Evolutionary conservation across 495 filamentous ascomycete species (phyloP), one percentile per base, ranked within the genome.

Genomic region (Tuber melanosporum): DNA sequence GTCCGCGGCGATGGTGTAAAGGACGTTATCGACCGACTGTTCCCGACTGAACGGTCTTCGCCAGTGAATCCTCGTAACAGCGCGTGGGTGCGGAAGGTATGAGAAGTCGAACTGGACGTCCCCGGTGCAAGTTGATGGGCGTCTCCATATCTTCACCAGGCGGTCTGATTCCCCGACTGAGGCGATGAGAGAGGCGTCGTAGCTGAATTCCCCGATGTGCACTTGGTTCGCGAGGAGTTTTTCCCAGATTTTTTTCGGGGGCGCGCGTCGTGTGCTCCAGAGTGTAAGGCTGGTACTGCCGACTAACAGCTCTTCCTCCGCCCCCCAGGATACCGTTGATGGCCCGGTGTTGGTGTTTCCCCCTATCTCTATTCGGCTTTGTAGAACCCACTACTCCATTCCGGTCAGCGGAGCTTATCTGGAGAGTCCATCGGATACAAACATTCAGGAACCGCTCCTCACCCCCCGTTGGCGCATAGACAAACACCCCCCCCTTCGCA

Each of bases 1-100:
- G 82, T 98, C 96, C n/a, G 88, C 89, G 82, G 94, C 96, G 75
- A 95, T 89, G 0, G 96, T 97, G 82, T 95, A 98, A n/a, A 99
- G 87, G 3, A 96, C 92, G 84, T 96, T 94, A 57, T 95, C 93
- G 62, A 92, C 89, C 9, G 89, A 91, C 82, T 97, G 92, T 42
- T 93, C 93, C 46, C 88, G 86, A 82, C 94, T 89, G 71, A 88
- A 88, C 4, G 93, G 92, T 73, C 87, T 87, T 45, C 94, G 89
- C 95, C 95, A 99, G 80, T 95, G 91, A 77, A 98, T 86, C 74
- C 88, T 89, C 14, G 92, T 97, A 44, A 99, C 89, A 0, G 91
- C 85, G 71, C 88, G 86, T 2, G 94, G 94, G 84, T 99, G 95
- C 19, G 91, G 86, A 1, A 99, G 89, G 84, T 99, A 99, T 7